Base-by-base conservation (phyloP, 2,329 filamentous ascomycete genomes). In the Fusarium lyarnte region DNA sequence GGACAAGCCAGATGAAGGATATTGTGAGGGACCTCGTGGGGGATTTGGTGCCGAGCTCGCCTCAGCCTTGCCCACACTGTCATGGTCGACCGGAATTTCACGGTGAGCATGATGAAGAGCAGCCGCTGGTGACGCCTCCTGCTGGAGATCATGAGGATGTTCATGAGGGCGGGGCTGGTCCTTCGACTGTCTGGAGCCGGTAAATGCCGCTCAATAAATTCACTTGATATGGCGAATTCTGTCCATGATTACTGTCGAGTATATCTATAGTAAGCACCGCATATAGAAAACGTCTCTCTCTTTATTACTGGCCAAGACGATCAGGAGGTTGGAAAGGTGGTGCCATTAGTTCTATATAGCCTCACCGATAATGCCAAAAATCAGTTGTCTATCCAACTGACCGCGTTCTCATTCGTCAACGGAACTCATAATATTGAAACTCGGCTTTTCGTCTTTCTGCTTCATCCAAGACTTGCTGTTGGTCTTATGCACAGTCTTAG, bases 171-270 rank as follows among this genome's bases (percentile, higher is more conserved):
- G 42, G 21, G 16, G 19, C 43, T 2, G 42, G 53, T 3, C 35
- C 59, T 42, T 29, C 59, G 3, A 39, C n/a, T 2, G 35, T 60
- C 12, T 63, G 59, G 59, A 58, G 29, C 10, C 39, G 41, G 8
- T 57, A 23, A 10, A 35, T 8, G 8, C 31, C 21, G 12, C 19
- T 47, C 16, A 12, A 13, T 23, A 6, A n/a, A 11, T 42, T 21
- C 1, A 3, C 6, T 6, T 2, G 6, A 2, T 6, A 8, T 3
- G 19, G 5, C 3, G 25, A 52, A 8, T 11, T 8, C 2, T 2
- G 16, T 11, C 7, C 3, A 4, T 3, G 9, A 5, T n/a, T 17
- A 6, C 49, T 27, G 31, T 17, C 6, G 7, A 33, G 5, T 13
- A 13, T 14, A 33, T 14, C 12, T 6, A 39, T 21, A 39, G 19